Base-by-base conservation (phyloP, 805 yeast species). In the Wickerhamomyces ciferrii region DNA sequence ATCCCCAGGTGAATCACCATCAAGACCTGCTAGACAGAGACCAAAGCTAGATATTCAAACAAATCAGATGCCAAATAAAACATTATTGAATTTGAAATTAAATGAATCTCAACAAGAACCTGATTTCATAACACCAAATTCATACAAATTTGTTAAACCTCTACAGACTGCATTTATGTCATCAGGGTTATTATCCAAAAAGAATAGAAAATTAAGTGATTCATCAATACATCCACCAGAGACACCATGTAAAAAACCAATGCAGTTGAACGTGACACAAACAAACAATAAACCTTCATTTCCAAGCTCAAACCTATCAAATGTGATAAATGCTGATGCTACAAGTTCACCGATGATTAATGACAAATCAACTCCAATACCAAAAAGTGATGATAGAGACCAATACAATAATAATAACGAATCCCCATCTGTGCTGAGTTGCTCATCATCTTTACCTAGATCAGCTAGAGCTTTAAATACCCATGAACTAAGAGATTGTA, bases 151-250 rank as follows among this genome's bases (percentile, higher is more conserved):
- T 42, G 94, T 86, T 20, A 86, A 84, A 59, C 96, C 96, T 2
- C 71, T 88, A 36, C 96, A 87, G 61, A 83, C 91, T 0, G 96
- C 94, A 15, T 88, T 88, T 63, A 74, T 79, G 61, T 77, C 91
- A 2, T 69, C 87, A 0, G 96, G 96, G 0, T 67, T 88, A 32
- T 64, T 83, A 48, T 79, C 84, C 35, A 82, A 82, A 61, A 70
- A 84, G 65, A 69, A 81, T 40, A 65, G 63, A 64, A 68, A 69
- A 61, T 55, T 62, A 59, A 64, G 44, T 46, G 61, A 53, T 41
- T 48, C 65, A 9, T 62, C 70, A 32, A 56, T 58, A 14, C 48
- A 53, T 15, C 78, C 81, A 55, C 87, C 87, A 1, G 85, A 81
- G 47, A 81, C 87, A 0, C 87, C 87, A 2, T 78, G 83, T 61